Percentiles rank a stretch among this genome's conserved stretches.
Conservation (phyloP, 2,329 filamentous ascomycete genomes). For the Gnomoniopsis sp. region DNA sequence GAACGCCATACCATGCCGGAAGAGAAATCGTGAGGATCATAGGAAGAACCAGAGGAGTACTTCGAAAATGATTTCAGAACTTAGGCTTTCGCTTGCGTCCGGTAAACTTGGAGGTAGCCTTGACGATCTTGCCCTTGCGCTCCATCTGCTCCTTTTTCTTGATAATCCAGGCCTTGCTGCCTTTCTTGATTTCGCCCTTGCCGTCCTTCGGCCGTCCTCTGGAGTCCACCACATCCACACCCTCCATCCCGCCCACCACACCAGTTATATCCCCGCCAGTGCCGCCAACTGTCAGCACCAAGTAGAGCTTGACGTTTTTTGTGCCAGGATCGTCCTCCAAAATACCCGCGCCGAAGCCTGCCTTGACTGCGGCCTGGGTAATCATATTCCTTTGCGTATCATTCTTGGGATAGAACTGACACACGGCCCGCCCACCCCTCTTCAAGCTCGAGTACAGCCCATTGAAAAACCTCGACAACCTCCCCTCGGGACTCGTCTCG, state of each 20-base stretch:
- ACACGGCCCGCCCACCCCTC: constrained; percentile 84
- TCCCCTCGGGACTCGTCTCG: constrained; percentile 75
- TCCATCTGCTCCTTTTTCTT: constrained; percentile 93
- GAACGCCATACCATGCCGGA: constrained; percentile 16
- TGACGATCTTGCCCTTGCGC: constrained; percentile 90
- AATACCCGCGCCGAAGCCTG: constrained; percentile 91
- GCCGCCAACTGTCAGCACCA: constrained; percentile 86
- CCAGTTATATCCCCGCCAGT: constrained; percentile 79
- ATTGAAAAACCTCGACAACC: constrained; percentile 85
- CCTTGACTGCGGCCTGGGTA: constrained; percentile 81
- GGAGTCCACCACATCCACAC: constrained; percentile 75
- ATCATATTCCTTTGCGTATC: constrained; percentile 91
- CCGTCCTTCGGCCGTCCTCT: constrained; percentile 48
- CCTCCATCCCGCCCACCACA: constrained; percentile 84
- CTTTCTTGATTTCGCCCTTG: constrained; percentile 66
- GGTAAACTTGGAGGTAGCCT: constrained; percentile 88
- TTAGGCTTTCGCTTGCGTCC: constrained; percentile 78
- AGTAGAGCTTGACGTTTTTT: constrained; percentile 94
- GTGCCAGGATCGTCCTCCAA: constrained; percentile 94
- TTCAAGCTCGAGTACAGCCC: constrained; percentile 81
- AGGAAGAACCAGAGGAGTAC: background rate
- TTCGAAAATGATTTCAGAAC: constrained; percentile 50
- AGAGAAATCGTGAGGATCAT: background rate
- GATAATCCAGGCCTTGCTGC: constrained; percentile 78
- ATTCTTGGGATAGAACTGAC: constrained; percentile 98